A percentile compares a stretch with the other conserved stretches of the same genome.
Evolutionary conservation across 495 filamentous ascomycete genomes (phyloP).

Genomic region (Penicillium ochrochloron): DNA sequence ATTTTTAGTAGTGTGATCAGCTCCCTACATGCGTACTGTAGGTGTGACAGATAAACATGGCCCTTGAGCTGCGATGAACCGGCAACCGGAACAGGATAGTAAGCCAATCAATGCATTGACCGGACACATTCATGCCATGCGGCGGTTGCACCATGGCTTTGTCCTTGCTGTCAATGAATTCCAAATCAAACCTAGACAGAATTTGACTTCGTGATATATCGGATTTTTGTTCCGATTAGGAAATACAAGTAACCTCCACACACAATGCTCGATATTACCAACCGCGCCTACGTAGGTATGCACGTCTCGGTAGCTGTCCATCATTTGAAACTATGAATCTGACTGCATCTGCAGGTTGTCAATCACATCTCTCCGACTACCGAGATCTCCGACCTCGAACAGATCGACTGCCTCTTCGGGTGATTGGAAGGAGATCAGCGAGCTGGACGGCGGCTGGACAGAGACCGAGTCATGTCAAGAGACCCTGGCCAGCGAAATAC

Average conservation of each 20-base stretch:
- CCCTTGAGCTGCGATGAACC: constrained; percentile 16
- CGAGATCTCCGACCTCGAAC: neutral
- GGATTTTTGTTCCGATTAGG: neutral
- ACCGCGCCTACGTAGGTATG: neutral
- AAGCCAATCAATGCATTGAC: constrained; percentile 19
- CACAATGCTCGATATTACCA: neutral
- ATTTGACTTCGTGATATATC: constrained; percentile 1
- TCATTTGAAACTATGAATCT: constrained; percentile 8
- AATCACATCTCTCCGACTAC: neutral
- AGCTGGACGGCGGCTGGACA: neutral
- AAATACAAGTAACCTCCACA: neutral
- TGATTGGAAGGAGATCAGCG: neutral
- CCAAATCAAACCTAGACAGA: constrained; percentile 8
- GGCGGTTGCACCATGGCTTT: constrained; percentile 11
- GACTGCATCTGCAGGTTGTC: constrained; percentile 11
- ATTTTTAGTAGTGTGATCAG: constrained; percentile 6
- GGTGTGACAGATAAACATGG: constrained; percentile 25
- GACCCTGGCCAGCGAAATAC: neutral
- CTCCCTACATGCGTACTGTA: constrained; percentile 17
- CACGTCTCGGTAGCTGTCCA: neutral
- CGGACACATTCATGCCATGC: constrained; percentile 7
- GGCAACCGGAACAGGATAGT: neutral
- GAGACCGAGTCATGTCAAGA: neutral
- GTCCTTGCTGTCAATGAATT: constrained; percentile 16
- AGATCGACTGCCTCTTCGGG: neutral